Evolutionary conservation across 805 yeast genomes (phyloP).

Genomic region (Ascoidea rubescens): DNA sequence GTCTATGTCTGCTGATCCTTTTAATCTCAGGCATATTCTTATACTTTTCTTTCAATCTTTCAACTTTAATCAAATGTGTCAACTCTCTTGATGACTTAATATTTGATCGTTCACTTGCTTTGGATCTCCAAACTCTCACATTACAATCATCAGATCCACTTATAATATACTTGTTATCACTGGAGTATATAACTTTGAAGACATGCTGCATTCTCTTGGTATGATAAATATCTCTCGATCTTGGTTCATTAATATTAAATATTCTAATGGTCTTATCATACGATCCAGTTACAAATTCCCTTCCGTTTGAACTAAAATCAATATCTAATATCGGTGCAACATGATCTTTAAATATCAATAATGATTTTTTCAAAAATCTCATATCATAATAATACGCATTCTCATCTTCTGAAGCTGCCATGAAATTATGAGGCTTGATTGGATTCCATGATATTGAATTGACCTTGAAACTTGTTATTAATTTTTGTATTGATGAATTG

Average conservation of each 20-base stretch:
- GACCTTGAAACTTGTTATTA: conserved; percentile 68
- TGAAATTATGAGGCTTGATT: conserved; percentile 91
- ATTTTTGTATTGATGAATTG: conserved; percentile 82
- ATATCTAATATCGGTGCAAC: conserved; percentile 91
- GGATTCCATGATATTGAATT: conserved; percentile 94
- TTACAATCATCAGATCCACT: conserved; percentile 96
- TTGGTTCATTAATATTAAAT: conserved; percentile 66
- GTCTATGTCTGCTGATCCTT: conserved; percentile 84
- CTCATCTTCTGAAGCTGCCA: conserved; percentile 88
- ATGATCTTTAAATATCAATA: conserved; percentile 86
- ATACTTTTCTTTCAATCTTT: conserved; percentile 81
- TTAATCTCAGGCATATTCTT: conserved; percentile 94
- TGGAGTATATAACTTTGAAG: conserved; percentile 68
- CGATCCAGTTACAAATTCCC: conserved; percentile 88
- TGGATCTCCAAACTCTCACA: conserved; percentile 83
- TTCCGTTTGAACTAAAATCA: conserved; percentile 95
- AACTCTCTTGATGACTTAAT: conserved; percentile 73
- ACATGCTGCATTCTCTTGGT: conserved; percentile 97
- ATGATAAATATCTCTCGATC: conserved; percentile 88
- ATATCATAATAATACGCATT: conserved; percentile 91
- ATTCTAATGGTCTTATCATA: conserved; percentile 89
- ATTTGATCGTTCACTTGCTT: conserved; percentile 72
- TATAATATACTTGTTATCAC: conserved; percentile 78
- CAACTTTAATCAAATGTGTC: conserved; percentile 78
- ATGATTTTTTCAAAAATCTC: conserved; percentile 74